Conservation (phyloP, 1,139 yeast species). For the Pichiaceae sp. region DNA sequence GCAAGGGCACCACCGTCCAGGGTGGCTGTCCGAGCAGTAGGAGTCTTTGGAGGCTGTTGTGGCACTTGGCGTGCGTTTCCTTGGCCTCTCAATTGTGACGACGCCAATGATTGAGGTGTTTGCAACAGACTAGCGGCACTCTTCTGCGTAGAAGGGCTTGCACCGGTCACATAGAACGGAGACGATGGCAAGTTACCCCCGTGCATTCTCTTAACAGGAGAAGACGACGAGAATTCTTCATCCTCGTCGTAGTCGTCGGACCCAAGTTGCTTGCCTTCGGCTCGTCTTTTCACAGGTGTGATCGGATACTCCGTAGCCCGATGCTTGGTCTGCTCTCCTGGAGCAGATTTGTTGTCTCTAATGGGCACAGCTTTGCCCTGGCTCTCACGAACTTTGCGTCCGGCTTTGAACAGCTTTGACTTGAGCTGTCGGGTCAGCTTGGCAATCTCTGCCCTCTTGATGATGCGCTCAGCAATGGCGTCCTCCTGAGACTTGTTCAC, state of each 20-base stretch:
- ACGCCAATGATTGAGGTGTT: slow-evolving; percentile 11
- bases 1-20: background rate
- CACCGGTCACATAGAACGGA: slow-evolving; percentile 17
- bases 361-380: slow-evolving; percentile 12
- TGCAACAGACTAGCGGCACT: slow-evolving; percentile 4
- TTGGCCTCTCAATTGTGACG: slow-evolving; percentile 2
- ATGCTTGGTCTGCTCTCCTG: background rate
- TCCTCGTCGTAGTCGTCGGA: slow-evolving; percentile 9
- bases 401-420: slow-evolving; percentile 29
- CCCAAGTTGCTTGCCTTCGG: slow-evolving; percentile 3
- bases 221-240: slow-evolving; percentile 6
- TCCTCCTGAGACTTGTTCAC: slow-evolving; percentile 23
- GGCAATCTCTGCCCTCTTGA: slow-evolving; percentile 33
- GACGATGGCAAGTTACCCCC: slow-evolving; percentile 20
- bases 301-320: slow-evolving; percentile 2
- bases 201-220: slow-evolving; percentile 20
- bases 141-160: slow-evolving; percentile 8
- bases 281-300: slow-evolving; percentile 22
- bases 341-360: too few relatives aligned
- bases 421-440: slow-evolving; percentile 32
- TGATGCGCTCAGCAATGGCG: slow-evolving; percentile 30
- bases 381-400: slow-evolving; percentile 24
- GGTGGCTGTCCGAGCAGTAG: slow-evolving; percentile 5
- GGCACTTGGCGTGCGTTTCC: background rate
- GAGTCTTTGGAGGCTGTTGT: slow-evolving; percentile 7